Evolutionary conservation across 202 grass and related monocot genomes (phyloP), one percentile per base, ranked within the genome.

Genomic region (Dendrocalamus latiflorus): DNA sequence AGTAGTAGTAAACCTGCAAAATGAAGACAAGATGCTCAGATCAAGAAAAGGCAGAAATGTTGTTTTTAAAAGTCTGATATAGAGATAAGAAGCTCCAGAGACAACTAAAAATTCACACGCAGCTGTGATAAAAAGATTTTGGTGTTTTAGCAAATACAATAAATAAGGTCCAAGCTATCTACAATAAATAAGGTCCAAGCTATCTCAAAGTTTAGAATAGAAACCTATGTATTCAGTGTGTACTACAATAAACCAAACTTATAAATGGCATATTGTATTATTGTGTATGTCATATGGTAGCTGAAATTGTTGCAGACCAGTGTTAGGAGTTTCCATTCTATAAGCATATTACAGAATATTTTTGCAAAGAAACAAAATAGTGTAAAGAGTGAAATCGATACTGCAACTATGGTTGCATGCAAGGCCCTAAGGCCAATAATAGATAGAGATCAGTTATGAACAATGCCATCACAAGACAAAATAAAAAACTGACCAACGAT

Each of bases 1-100:
- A 94, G 61, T 94, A 94, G 75, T 86, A 90, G 87, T 94, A 92
- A 77, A 94, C 88, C 92, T 94, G 86, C 68, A 88, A 57, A 79
- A 83, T 38, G n/a, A 90, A 60, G n/a, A 26, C 73, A 4, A 33
- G 33, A 33, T 33, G 33, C 33, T 33, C 33, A 76, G 55, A 22
- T 63, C 9, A 79, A 43, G 20, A 24, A 13, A 36, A 68, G 21
- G 4, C 20, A 77, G 21, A 60, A 45, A 30, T 24, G 26, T 18
- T 24, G 21, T 47, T 68, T 4, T 20, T 14, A 58, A 20, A 21
- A 21, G 43, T 57, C 8, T 39, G 33, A 6, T 43, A 81, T 44
- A 50, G 14, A 70, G 13, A 77, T 51, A 44, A 22, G 25, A 50
- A 53, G n/a, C 13, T 25, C 28, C 3, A 65, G 58, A 53, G 17